phyloP scores from a whole-genome alignment of 805 yeast genomes.

The Cyberlindnera bimundalis region DNA sequence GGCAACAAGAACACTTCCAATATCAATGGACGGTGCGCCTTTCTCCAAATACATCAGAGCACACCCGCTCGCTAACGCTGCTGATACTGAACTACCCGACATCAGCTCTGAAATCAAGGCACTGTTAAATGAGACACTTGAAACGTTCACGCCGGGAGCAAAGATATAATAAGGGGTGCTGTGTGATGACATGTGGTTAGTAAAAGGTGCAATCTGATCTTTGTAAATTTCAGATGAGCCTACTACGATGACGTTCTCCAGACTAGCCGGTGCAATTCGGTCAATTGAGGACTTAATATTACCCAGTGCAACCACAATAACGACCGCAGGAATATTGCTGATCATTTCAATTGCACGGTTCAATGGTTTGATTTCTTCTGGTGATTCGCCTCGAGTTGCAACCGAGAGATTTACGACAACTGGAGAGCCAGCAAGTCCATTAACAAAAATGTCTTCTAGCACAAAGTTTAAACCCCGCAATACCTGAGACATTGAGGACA shows the following conservation, averaged over 20 bases:
- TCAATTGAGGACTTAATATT: conserved; percentile 75
- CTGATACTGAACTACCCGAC: conserved; percentile 80
- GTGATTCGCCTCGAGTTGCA: conserved; percentile 64
- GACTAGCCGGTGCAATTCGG: conserved; percentile 76
- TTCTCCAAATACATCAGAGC: conserved; percentile 51
- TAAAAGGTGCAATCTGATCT: conserved; percentile 68
- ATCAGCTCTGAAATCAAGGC: conserved; percentile 32
- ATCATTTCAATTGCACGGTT: conserved; percentile 70
- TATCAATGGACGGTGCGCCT: conserved; percentile 42
- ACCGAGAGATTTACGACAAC: conserved; percentile 77
- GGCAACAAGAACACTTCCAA: conserved; percentile 40
- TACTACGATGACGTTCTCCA: conserved; percentile 64
- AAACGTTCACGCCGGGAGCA: conserved; percentile 73
- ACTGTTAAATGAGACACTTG: conserved; percentile 42
- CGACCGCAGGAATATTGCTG: conserved; percentile 34
- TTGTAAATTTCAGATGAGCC: conserved; percentile 79
- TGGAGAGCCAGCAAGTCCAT: conserved; percentile 14
- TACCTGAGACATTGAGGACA: conserved; percentile 39
- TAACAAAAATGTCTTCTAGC: neutral
- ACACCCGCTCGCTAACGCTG: conserved; percentile 67
- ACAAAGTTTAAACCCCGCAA: conserved; percentile 32
- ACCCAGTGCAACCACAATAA: conserved; percentile 82
- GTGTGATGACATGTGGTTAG: conserved; percentile 78
- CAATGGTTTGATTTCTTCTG: conserved; percentile 56
- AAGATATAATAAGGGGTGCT: conserved; percentile 45